phyloP scores from a whole-genome alignment of 805 yeast species.

The Huiozyma naganishii region DNA sequence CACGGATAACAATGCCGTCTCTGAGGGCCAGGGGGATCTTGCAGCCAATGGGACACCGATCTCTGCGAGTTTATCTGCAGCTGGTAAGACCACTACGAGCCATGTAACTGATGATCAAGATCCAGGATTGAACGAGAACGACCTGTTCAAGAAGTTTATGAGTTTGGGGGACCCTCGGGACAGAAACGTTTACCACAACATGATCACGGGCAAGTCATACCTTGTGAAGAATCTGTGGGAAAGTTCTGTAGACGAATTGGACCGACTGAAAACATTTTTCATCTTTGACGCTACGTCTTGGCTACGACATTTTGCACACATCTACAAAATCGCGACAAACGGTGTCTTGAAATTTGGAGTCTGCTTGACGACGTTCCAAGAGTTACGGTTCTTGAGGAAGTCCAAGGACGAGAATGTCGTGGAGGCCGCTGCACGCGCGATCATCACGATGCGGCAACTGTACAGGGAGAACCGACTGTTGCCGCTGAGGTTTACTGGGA shows the following conservation, averaged over 20 bases:
- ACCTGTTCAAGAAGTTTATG: conserved; percentile 13
- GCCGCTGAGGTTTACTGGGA: conserved; percentile 60
- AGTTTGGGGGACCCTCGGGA: conserved; percentile 1
- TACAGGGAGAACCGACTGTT: conserved; percentile 43
- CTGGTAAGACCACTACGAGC: neutral
- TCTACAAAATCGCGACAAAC: conserved; percentile 56
- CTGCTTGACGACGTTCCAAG: conserved; percentile 71
- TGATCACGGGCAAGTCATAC: conserved; percentile 1
- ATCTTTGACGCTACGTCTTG: conserved; percentile 71
- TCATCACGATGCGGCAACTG: conserved; percentile 59
- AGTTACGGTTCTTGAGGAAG: conserved; percentile 56
- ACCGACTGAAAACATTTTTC: conserved; percentile 43
- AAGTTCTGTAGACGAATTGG: conserved; percentile 29
- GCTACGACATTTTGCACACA: conserved; percentile 70
- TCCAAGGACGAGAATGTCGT: conserved; percentile 63
- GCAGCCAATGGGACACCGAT: too few species aligned
- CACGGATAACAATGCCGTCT: neutral
- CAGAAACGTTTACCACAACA: neutral
- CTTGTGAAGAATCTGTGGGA: conserved; percentile 1
- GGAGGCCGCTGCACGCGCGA: conserved; percentile 74
- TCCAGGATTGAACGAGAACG: conserved; percentile 2
- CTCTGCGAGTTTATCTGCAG: too few species aligned
- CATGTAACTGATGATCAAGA: neutral
- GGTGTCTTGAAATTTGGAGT: conserved; percentile 49
- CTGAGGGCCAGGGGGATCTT: neutral